phyloP scores from a whole-genome alignment of 2,329 filamentous ascomycete species.

The Dryadomyces quercivorus region DNA sequence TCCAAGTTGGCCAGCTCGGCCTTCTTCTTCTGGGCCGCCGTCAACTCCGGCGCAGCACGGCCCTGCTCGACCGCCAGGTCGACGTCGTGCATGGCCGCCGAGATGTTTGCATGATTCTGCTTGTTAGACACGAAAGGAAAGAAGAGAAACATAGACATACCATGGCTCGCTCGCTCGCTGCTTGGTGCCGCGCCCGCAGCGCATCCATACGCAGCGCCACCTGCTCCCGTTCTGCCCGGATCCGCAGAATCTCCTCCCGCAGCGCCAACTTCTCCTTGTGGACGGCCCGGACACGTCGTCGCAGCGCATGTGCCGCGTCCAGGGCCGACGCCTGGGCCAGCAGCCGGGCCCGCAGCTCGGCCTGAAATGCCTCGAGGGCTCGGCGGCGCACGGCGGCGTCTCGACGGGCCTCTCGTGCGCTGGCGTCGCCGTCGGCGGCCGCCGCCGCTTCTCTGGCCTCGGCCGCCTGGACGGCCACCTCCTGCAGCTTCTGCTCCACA shows the following conservation, averaged over 20 bases:
- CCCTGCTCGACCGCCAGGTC: constrained; percentile 38
- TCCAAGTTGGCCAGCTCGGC: constrained; percentile 45
- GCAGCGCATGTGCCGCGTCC: constrained; percentile 44
- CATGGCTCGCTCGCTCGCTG: constrained; percentile 36
- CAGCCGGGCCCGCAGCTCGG: constrained; percentile 42
- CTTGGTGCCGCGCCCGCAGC: constrained; percentile 46
- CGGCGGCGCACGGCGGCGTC: constrained; percentile 27
- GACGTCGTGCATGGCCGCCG: constrained; percentile 48
- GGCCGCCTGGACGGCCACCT: constrained; percentile 27
- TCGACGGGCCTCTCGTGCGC: neutral
- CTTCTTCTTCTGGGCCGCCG: constrained; percentile 29
- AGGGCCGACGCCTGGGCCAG: constrained; percentile 50
- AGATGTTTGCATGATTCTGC: constrained; percentile 38
- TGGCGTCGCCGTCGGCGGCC: neutral
- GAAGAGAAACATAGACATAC: constrained; percentile 24
- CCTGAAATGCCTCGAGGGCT: constrained; percentile 45
- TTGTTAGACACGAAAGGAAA: neutral
- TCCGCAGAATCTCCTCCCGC: constrained; percentile 46
- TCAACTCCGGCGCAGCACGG: constrained; percentile 32
- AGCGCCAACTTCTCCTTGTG: constrained; percentile 45
- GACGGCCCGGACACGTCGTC: constrained; percentile 42
- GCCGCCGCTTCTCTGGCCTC: constrained; percentile 19
- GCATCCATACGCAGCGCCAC: constrained; percentile 51
- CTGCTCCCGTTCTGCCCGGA: constrained; percentile 48
- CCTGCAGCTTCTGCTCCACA: constrained; percentile 35